These are phyloP conservation scores for Diaporthe capsici DNA, from an alignment of 2,329 filamentous ascomycete genomes.

Conservation along the genomic window DNA sequence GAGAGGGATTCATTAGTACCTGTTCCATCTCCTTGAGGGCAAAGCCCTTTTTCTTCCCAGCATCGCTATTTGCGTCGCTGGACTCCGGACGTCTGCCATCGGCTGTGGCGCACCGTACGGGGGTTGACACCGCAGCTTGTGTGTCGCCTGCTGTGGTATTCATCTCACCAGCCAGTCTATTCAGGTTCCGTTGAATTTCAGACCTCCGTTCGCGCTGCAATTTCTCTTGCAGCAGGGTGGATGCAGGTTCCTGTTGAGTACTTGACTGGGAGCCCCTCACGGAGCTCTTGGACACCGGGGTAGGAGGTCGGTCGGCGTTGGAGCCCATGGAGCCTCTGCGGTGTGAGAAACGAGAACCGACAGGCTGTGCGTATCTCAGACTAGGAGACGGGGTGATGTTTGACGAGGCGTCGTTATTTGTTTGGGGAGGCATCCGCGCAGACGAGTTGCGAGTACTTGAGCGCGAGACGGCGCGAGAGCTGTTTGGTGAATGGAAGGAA, in stretches of 20 bases:
- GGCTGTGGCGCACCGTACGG: conserved; percentile 51
- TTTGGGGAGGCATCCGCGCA: conserved; percentile 58
- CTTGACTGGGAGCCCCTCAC: conserved; percentile 52
- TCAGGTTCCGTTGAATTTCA: conserved; percentile 61
- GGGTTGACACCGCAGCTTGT: conserved; percentile 56
- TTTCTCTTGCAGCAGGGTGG: conserved; percentile 68
- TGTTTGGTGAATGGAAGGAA: conserved; percentile 33
- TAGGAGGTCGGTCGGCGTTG: conserved; percentile 54
- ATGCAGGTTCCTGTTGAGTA: conserved; percentile 56
- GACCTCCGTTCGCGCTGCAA: conserved; percentile 65
- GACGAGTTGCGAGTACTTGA: conserved; percentile 61
- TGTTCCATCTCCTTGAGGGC: conserved; percentile 79
- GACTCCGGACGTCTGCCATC: conserved; percentile 60
- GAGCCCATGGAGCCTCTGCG: conserved; percentile 53
- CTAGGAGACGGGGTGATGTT: conserved; percentile 56
- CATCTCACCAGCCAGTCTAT: conserved; percentile 55
- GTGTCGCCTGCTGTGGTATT: conserved; percentile 55
- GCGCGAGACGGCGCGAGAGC: conserved; percentile 52
- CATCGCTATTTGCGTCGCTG: conserved; percentile 56
- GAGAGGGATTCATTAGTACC: conserved; percentile 53
- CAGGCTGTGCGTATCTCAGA: conserved; percentile 51
- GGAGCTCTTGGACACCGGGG: conserved; percentile 58
- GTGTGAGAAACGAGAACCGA: conserved; percentile 52
- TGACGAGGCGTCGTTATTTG: conserved; percentile 59
- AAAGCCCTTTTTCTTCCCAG: conserved; percentile 65